Evolutionary conservation across 2,329 filamentous ascomycete species (phyloP).

Genomic region (Macrophomina phaseolina): DNA sequence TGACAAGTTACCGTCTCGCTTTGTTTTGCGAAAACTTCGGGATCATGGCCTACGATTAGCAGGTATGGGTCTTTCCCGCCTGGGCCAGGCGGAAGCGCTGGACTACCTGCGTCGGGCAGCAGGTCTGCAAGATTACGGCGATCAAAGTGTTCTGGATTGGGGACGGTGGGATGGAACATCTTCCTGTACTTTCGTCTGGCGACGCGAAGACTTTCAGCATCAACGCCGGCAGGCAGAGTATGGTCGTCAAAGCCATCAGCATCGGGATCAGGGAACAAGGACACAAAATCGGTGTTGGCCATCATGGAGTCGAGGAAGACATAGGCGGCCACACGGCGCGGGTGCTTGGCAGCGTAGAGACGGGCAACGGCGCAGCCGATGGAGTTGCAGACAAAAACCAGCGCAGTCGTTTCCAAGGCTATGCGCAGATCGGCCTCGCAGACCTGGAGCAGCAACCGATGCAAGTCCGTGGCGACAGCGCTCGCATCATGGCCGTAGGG

Average conservation of each 20-base stretch:
- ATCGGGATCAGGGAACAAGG: constrained; percentile 62
- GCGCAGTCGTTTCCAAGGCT: constrained; percentile 41
- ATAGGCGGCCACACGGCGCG: constrained; percentile 52
- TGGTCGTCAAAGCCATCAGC: constrained; percentile 50
- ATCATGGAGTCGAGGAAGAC: constrained; percentile 64
- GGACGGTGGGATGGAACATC: constrained; percentile 57
- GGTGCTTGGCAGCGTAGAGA: constrained; percentile 57
- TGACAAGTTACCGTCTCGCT: constrained; percentile 35
- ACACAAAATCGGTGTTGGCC: constrained; percentile 62
- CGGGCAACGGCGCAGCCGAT: constrained; percentile 61
- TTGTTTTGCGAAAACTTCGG: constrained; percentile 58
- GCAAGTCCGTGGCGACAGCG: constrained; percentile 52
- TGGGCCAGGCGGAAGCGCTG: constrained; percentile 46
- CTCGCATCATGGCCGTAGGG: constrained; percentile 56
- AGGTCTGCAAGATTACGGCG: constrained; percentile 52
- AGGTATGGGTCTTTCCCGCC: constrained; percentile 48
- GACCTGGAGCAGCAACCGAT: constrained; percentile 51
- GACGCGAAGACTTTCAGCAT: constrained; percentile 40
- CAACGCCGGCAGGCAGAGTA: constrained; percentile 49
- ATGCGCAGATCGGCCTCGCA: constrained; percentile 40
- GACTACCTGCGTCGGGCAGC: constrained; percentile 52
- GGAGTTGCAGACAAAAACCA: constrained; percentile 59
- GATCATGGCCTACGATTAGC: constrained; percentile 61
- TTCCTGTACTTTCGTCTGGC: constrained; percentile 44
- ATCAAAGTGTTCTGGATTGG: constrained; percentile 58